Conservation (phyloP, 2,329 filamentous ascomycete species). For the Cercospora janseana region DNA sequence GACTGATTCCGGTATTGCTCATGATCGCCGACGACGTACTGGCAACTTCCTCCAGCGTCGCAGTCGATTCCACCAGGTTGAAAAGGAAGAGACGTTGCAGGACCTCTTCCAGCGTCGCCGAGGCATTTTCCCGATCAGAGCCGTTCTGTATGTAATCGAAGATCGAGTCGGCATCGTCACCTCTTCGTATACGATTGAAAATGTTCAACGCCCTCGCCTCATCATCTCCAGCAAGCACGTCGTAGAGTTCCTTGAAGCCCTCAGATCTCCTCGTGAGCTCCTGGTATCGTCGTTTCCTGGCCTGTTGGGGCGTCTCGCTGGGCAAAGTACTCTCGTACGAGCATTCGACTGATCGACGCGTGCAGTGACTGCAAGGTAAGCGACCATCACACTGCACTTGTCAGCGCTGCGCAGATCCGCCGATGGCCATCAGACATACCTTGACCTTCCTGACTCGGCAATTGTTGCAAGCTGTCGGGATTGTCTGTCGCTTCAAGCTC, state of each 20-base stretch:
- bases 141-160: slow-evolving; percentile 5
- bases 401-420: not conserved
- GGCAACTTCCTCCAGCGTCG: slow-evolving; percentile 4
- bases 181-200: slow-evolving; percentile 10
- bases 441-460: slow-evolving; percentile 13
- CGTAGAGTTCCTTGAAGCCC: slow-evolving; percentile 9
- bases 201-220: slow-evolving; percentile 2
- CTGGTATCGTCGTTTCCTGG: slow-evolving; percentile 3
- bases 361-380: slow-evolving; percentile 8
- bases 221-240: slow-evolving; percentile 8
- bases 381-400: slow-evolving; percentile 5
- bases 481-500: slow-evolving; percentile 11
- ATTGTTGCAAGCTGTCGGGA: slow-evolving; percentile 11
- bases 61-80: slow-evolving; percentile 10
- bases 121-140: not conserved
- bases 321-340: slow-evolving; percentile 8
- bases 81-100: slow-evolving; percentile 5
- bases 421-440: not conserved
- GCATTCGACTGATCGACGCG: slow-evolving; percentile 9
- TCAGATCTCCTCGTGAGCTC: not conserved
- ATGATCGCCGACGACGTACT: not conserved
- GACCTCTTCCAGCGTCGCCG: not conserved
- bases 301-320: slow-evolving; percentile 11
- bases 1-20: not conserved
- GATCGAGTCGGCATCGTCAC: slow-evolving; percentile 8